A percentile compares a stretch with the other conserved stretches of the same genome.
Evolutionary conservation across 352 stramenopile species (phyloP).

Genomic region (Phytophthora capsici): DNA sequence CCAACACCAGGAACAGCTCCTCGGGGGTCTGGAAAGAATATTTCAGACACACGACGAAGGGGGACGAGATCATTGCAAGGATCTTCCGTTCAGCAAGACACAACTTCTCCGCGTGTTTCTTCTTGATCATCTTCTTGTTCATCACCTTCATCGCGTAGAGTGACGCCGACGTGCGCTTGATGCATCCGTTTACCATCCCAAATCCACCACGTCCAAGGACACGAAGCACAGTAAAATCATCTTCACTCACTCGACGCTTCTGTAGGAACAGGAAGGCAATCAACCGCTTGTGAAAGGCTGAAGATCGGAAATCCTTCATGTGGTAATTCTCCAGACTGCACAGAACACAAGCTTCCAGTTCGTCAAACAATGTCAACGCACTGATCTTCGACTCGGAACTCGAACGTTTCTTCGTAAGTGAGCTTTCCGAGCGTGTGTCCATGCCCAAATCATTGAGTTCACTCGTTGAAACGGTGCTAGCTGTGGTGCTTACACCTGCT

Average conservation of each 20-base stretch:
- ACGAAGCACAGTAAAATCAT: constrained; percentile 96
- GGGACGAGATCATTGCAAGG: constrained; percentile 72
- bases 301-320: constrained; percentile 80
- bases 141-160: constrained; percentile 90
- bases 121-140: constrained; percentile 91
- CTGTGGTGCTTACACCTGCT: constrained; percentile 15
- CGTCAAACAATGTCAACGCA: constrained; percentile 64
- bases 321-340: constrained; percentile 71
- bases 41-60: constrained; percentile 97
- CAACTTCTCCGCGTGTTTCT: constrained; percentile 92
- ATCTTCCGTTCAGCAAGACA: constrained; percentile 82
- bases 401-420: constrained; percentile 11
- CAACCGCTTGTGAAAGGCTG: constrained; percentile 81
- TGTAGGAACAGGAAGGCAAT: constrained; percentile 93
- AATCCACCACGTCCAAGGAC: constrained; percentile 96
- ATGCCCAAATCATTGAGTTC: constrained; percentile 36
- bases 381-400: constrained; percentile 29
- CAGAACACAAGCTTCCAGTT: constrained; percentile 77
- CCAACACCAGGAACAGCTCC: constrained; percentile 97
- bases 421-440: constrained; percentile 25
- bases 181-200: constrained; percentile 97
- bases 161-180: constrained; percentile 91
- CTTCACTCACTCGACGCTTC: constrained; percentile 90
- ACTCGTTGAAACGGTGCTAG: constrained; percentile 32
- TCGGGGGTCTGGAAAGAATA: constrained; percentile 96